These are phyloP conservation scores for Nakazawaea holstii DNA, from an alignment of 805 yeast genomes.

Conservation along the genomic window DNA sequence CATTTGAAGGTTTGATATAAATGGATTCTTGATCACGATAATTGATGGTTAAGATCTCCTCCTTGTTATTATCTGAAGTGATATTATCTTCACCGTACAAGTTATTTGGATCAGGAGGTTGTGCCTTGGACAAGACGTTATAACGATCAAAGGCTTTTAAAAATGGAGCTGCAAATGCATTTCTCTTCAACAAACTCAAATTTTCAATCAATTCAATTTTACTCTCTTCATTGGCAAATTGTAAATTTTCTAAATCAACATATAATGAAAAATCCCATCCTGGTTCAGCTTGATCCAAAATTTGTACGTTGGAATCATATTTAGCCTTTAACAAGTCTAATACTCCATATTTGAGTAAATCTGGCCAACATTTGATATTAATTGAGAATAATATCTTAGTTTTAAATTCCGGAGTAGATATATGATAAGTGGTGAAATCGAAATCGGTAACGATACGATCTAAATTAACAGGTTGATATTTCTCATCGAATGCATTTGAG, in stretches of 20 bases:
- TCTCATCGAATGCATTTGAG: constrained; percentile 57
- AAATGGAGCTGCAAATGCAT: constrained; percentile 90
- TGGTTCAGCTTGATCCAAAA: constrained; percentile 47
- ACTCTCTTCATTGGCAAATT: constrained; percentile 35
- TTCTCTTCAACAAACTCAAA: constrained; percentile 74
- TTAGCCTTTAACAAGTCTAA: constrained; percentile 44
- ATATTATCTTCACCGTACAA: constrained; percentile 33
- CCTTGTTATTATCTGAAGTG: constrained; percentile 31
- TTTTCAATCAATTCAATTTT: constrained; percentile 50
- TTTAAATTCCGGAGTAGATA: constrained; percentile 81
- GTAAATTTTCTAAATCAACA: constrained; percentile 48
- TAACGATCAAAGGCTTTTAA: constrained; percentile 79
- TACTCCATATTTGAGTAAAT: constrained; percentile 64
- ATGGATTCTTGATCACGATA: constrained; percentile 94
- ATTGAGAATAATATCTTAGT: constrained; percentile 60
- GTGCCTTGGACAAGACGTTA: constrained; percentile 50
- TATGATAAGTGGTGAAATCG: constrained; percentile 91
- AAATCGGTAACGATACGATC: constrained; percentile 93
- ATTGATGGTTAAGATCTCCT: constrained; percentile 61
- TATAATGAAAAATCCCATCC: constrained; percentile 80
- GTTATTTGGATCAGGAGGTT: constrained; percentile 33
- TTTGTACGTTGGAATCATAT: constrained; percentile 38
- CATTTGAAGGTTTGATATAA: constrained; percentile 86
- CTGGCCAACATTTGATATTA: constrained; percentile 72
- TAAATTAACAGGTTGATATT: constrained; percentile 43